Evolutionary conservation across 2,329 filamentous ascomycete species (phyloP), one percentile per base, ranked within the genome.

Genomic region (Sarocladium brachiariae): DNA sequence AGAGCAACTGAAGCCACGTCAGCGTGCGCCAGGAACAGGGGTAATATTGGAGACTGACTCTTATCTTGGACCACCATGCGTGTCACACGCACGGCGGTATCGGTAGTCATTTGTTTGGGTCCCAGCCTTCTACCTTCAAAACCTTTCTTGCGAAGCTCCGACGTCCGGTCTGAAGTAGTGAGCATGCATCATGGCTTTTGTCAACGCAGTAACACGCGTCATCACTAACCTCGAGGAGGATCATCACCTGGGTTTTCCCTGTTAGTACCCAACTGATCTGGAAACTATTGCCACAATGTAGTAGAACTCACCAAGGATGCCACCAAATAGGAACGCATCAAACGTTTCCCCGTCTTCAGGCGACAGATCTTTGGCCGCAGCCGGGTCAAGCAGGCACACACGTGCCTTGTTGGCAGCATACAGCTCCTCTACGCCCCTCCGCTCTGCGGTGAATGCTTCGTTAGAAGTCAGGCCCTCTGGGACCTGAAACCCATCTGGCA

Each of bases 71-170:
- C 83, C 5, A 97, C 87, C 59, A 95, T 85, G 57, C 93, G 81
- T 27, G 93, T 97, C 39, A 96, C 92, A 57, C 93, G 80, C 48
- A 96, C 93, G 4, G 93, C 93, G 18, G 93, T 99, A 66, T 99
- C 93, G 4, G 93, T 99, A 2, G 93, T 97, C 92, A 99, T 96
- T 69, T 99, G 93, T 59, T 91, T 85, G 7, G 92, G 89, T 0
- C 93, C 93, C 25, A 99, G 75, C 52, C 93, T 80, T 50, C 93
- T 83, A 52, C 92, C 90, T 52, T 84, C 76, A 61, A 95, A 99
- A 2, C 93, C 93, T 65, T 97, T 96, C 69, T 89, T 90, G 49
- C 93, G 83, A 59, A 99, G 73, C 67, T 99, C 93, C n/a, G 88
- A 92, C 4, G 93, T 99, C 55, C 93, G 85, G 69, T 97, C 92